phyloP scores from a whole-genome alignment of 495 filamentous ascomycete species.

The Trichoderma erinaceum region DNA sequence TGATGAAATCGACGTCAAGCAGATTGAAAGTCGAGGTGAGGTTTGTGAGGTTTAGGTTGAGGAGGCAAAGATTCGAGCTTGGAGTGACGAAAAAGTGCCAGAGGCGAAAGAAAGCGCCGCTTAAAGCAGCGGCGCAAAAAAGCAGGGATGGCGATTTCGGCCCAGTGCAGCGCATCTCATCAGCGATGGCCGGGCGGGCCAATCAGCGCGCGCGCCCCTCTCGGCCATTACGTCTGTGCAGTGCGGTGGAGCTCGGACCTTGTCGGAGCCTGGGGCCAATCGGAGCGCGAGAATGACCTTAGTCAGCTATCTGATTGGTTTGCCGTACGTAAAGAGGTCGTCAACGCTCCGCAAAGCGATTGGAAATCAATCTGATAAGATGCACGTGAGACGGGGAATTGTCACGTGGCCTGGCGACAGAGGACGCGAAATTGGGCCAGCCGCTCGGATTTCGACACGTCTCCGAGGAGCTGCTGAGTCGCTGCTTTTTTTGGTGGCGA shows the following conservation, averaged over 20 bases:
- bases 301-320: constrained; percentile 6
- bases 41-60: too few relatives aligned
- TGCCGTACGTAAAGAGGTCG: neutral
- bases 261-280: neutral
- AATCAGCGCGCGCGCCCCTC: constrained; percentile 1
- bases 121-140: constrained; percentile 2
- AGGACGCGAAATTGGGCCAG: neutral
- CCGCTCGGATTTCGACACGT: constrained; percentile 9
- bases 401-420: constrained; percentile 10
- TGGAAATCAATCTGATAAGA: constrained; percentile 14
- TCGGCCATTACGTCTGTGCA: constrained; percentile 10
- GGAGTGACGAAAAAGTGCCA: neutral
- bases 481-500: neutral
- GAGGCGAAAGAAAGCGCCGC: neutral
- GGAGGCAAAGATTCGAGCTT: too few relatives aligned
- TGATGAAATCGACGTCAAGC: too few relatives aligned
- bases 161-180: constrained; percentile 6
- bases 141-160: constrained; percentile 13
- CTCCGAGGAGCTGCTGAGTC: neutral
- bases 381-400: constrained; percentile 7
- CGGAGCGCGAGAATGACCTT: neutral
- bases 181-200: neutral
- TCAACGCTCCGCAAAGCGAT: constrained; percentile 6
- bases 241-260: constrained; percentile 10
- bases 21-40: too few relatives aligned